A percentile compares a stretch with the other conserved stretches of the same genome.
Conservation (phyloP, 2,329 filamentous ascomycete species). For the Graphilbum sp. region DNA sequence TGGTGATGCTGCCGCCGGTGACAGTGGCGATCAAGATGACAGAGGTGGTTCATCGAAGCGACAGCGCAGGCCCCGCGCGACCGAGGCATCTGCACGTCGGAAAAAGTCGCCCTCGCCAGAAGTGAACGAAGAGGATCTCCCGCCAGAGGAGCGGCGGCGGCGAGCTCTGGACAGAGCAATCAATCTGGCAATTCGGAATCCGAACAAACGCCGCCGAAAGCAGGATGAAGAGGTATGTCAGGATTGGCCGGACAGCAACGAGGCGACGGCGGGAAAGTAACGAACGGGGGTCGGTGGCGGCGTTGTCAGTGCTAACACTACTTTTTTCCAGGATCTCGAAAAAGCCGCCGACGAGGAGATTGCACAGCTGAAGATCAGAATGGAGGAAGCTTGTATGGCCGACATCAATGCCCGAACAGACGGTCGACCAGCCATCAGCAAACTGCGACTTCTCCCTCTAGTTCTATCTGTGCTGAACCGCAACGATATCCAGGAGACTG, state of each 20-base stretch:
- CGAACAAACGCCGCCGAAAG: constrained; percentile 56
- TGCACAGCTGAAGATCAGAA: constrained; percentile 68
- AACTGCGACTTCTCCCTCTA: constrained; percentile 83
- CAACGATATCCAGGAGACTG: constrained; percentile 67
- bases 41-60: constrained; percentile 16
- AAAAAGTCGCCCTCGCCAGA: constrained; percentile 29
- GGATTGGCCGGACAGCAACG: not conserved
- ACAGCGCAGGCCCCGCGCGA: constrained; percentile 18
- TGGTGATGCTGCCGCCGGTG: constrained; percentile 22
- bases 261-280: no score
- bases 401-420: constrained; percentile 71
- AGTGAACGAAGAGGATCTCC: constrained; percentile 61
- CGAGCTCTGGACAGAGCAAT: constrained; percentile 75
- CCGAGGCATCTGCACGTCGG: constrained; percentile 28
- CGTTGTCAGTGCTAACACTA: no score
- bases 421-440: constrained; percentile 72
- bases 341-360: constrained; percentile 83
- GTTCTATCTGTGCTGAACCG: constrained; percentile 80
- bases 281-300: no score
- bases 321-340: constrained; percentile 55
- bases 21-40: constrained; percentile 28
- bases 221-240: constrained; percentile 69
- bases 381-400: constrained; percentile 77
- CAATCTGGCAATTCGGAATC: constrained; percentile 75
- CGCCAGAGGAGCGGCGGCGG: constrained; percentile 69